A percentile compares a stretch with the other conserved stretches of the same genome.
phyloP scores from a whole-genome alignment of 176 grass and related monocot genomes.

The Puya raimondii region DNA sequence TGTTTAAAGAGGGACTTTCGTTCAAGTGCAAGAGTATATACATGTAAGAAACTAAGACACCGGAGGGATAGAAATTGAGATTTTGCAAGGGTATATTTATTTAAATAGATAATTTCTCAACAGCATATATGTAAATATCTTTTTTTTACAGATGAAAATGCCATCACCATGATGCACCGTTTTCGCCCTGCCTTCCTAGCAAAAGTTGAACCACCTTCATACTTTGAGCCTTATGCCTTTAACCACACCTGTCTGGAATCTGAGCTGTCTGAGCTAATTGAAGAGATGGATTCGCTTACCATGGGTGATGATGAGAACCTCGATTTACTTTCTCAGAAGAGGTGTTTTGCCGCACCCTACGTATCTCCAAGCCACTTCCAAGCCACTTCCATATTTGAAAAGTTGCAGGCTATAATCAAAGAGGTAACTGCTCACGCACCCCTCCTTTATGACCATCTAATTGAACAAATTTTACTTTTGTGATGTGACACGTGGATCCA shows the following conservation, averaged over 20 bases:
- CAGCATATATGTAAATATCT: conserved; percentile 6
- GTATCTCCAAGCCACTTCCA: conserved; percentile 55
- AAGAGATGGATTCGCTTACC: conserved; percentile 28
- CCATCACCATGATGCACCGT: conserved; percentile 47
- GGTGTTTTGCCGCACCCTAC: conserved; percentile 52
- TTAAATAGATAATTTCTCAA: no score
- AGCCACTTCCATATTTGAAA: conserved; percentile 26
- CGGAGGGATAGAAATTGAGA: no score
- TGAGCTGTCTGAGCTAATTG: conserved; percentile 12
- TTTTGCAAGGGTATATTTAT: no score
- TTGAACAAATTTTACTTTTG: no score
- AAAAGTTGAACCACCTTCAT: conserved; percentile 44
- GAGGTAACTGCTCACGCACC: conserved; percentile 15
- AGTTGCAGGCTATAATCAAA: conserved; percentile 19
- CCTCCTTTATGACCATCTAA: background rate
- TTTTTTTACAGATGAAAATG: conserved; percentile 69
- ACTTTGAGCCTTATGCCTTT: conserved; percentile 58
- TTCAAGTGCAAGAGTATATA: no score
- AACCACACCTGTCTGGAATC: conserved; percentile 37
- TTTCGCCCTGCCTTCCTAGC: conserved; percentile 59
- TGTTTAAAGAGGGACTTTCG: no score
- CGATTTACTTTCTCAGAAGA: conserved; percentile 10
- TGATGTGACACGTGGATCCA: background rate
- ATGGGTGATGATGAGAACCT: conserved; percentile 36
- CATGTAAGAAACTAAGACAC: no score